Evolutionary conservation across 805 yeast genomes (phyloP).

Genomic region (Cyberlindnera mrakii): DNA sequence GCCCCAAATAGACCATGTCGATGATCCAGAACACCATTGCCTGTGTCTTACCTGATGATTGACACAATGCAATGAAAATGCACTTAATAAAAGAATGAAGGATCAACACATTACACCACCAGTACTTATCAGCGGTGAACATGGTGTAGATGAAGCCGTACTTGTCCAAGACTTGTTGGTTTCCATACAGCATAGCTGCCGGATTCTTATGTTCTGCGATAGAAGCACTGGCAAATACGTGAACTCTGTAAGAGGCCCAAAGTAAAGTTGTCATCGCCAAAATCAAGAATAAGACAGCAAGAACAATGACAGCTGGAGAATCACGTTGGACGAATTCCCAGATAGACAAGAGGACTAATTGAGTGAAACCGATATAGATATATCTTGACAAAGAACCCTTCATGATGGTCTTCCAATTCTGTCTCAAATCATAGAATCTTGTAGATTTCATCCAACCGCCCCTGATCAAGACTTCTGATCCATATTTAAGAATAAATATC

Average conservation of each 20-base stretch:
- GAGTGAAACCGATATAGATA: slow-evolving; percentile 80
- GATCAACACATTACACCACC: slow-evolving; percentile 71
- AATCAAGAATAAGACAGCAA: slow-evolving; percentile 67
- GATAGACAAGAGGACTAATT: slow-evolving; percentile 67
- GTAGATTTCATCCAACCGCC: slow-evolving; percentile 44
- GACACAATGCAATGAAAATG: slow-evolving; percentile 72
- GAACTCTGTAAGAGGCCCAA: slow-evolving; percentile 63
- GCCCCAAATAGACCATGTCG: slow-evolving; percentile 64
- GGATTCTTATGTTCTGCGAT: slow-evolving; percentile 62
- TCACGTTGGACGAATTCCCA: slow-evolving; percentile 84
- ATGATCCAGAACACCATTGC: slow-evolving; percentile 69
- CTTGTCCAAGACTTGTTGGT: slow-evolving; percentile 61
- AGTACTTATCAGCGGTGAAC: slow-evolving; percentile 75
- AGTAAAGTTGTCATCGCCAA: slow-evolving; percentile 53
- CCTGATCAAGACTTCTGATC: slow-evolving; percentile 41
- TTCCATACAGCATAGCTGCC: slow-evolving; percentile 82
- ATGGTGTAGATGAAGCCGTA: slow-evolving; percentile 88
- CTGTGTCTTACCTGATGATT: slow-evolving; percentile 76
- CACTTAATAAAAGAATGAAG: slow-evolving; percentile 60
- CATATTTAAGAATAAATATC: slow-evolving; percentile 48
- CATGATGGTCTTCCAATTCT: slow-evolving; percentile 51
- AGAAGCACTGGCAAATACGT: slow-evolving; percentile 57
- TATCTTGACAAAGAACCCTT: slow-evolving; percentile 80
- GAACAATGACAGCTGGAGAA: slow-evolving; percentile 82
- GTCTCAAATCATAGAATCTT: slow-evolving; percentile 43